Evolutionary conservation across 257 asterid genomes (phyloP).

Genomic region (Solanum raphanifolium): DNA sequence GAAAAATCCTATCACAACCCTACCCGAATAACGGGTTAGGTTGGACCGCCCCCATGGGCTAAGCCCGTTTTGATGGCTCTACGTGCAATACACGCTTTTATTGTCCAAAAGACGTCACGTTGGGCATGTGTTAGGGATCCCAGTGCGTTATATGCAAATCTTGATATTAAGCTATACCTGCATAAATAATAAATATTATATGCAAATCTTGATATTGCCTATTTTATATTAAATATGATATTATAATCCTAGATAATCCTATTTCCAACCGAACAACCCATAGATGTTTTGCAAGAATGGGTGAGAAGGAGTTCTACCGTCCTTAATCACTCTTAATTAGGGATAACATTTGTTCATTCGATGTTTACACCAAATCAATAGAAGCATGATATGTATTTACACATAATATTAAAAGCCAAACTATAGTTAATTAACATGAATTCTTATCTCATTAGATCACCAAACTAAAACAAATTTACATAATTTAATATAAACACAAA

Average conservation of each 20-base stretch:
- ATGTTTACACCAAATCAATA: neutral
- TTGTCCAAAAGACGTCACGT: neutral
- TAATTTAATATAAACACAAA: neutral
- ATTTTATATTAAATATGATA: neutral
- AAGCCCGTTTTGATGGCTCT: too few species aligned
- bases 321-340: too few species aligned
- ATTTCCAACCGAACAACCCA: neutral
- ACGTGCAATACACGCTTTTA: neutral
- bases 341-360: neutral
- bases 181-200: neutral
- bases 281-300: neutral
- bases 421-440: neutral
- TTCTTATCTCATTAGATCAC: neutral
- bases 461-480: neutral
- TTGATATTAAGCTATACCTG: neutral
- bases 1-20: too few species aligned
- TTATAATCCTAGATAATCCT: neutral
- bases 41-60: rapidly evolving
- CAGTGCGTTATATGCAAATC: too few species aligned
- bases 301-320: neutral
- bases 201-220: neutral
- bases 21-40: too few species aligned
- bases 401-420: neutral
- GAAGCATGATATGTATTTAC: neutral
- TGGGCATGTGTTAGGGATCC: too few species aligned